These are phyloP conservation scores for Niebla homalea DNA, from an alignment of 495 filamentous ascomycete genomes.

Conservation along the genomic window DNA sequence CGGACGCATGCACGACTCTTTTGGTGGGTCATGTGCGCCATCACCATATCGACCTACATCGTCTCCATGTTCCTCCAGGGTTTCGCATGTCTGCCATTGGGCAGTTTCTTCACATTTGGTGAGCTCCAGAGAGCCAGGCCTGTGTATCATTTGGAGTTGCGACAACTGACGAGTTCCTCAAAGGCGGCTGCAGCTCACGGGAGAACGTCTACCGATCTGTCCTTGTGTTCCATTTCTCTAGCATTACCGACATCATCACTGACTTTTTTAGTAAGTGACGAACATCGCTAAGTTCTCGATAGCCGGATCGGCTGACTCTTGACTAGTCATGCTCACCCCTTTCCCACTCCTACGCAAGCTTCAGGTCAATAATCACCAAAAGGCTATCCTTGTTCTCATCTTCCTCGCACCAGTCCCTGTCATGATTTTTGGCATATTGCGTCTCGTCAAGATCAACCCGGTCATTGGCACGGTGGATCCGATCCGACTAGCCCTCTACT, in stretches of 20 bases:
- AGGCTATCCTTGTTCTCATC: conserved; percentile 1
- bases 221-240: conserved; percentile 1
- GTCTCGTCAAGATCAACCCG: conserved; percentile 1
- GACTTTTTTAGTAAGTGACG: conserved; percentile 2
- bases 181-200: neutral
- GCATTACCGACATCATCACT: neutral
- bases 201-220: neutral
- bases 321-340: conserved; percentile 1
- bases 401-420: neutral
- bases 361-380: conserved; percentile 1
- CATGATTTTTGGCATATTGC: conserved; percentile 4
- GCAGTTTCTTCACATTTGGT: conserved; percentile 3
- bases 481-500: conserved; percentile 3
- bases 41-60: neutral
- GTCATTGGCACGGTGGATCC: conserved; percentile 1
- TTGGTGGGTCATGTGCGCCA: conserved; percentile 3
- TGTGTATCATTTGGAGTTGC: neutral
- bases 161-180: neutral
- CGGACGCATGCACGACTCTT: conserved; percentile 1
- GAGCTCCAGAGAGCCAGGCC: neutral
- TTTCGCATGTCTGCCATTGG: neutral
- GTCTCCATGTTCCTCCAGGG: neutral
- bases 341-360: conserved; percentile 4
- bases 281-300: neutral
- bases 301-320: neutral